phyloP scores from a whole-genome alignment of 1,139 yeast species.

The Neolecta irregularis region DNA sequence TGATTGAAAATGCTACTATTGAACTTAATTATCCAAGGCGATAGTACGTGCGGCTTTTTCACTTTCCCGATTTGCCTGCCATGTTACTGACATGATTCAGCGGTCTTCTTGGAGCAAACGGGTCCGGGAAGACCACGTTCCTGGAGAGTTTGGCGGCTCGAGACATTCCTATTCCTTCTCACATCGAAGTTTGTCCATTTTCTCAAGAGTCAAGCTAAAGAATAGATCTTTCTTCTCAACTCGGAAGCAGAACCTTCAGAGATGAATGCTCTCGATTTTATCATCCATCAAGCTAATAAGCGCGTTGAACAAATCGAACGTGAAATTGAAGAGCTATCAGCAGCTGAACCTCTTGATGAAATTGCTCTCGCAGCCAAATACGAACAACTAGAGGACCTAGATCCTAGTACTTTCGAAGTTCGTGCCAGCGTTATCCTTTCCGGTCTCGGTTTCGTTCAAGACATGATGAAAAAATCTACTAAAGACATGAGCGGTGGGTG shows the following conservation, averaged over 20 bases:
- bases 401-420: conserved; percentile 86
- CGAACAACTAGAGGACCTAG: conserved; percentile 92
- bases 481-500: conserved; percentile 99
- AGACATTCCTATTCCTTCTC: conserved; percentile 89
- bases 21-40: conserved; percentile 90
- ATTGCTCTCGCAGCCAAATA: conserved; percentile 72
- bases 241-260: conserved; percentile 97
- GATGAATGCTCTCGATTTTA: conserved; percentile 84
- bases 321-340: conserved; percentile 74
- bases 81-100: too few species aligned
- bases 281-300: conserved; percentile 87
- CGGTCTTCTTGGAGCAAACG: conserved; percentile 92
- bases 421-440: conserved; percentile 91
- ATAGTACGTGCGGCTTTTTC: conserved; percentile 33
- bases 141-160: conserved; percentile 86
- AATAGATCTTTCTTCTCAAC: conserved; percentile 71
- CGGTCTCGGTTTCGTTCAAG: conserved; percentile 89
- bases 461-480: conserved; percentile 76
- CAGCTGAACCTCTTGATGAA: conserved; percentile 88
- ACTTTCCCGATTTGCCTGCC: too few species aligned
- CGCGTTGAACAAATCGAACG: conserved; percentile 86
- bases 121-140: conserved; percentile 96
- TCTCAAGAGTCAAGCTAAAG: too few species aligned
- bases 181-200: conserved; percentile 84
- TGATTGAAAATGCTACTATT: conserved; percentile 76